Conservation (phyloP, 139 green algal genomes). For the Coccomyxa sp. region DNA sequence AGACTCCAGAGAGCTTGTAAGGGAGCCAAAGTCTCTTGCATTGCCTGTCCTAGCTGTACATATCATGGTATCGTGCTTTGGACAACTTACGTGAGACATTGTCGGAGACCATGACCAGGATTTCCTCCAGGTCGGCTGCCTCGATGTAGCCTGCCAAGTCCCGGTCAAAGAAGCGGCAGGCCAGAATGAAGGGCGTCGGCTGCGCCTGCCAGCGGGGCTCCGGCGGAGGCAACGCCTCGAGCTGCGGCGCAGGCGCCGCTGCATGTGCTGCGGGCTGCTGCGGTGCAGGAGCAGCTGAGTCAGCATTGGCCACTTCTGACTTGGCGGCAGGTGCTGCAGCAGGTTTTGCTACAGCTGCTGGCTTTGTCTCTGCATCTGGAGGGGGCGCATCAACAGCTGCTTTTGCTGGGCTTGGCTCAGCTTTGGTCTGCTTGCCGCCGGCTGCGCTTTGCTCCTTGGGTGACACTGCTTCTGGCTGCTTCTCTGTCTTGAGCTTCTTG, state of each 20-base stretch:
- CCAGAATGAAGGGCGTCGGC: slow-evolving; percentile 29
- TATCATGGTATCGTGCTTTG: background rate
- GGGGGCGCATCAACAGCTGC: no score
- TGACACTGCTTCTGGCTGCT: no score
- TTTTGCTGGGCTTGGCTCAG: no score
- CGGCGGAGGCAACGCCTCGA: background rate
- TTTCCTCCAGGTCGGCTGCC: slow-evolving; percentile 57
- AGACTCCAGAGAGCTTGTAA: no score
- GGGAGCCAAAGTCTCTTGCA: background rate
- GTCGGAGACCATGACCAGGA: slow-evolving; percentile 44
- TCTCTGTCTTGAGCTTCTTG: no score
- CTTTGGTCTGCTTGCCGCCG: no score
- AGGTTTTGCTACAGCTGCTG: background rate
- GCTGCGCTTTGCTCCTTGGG: no score
- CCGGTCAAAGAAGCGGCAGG: slow-evolving; percentile 50
- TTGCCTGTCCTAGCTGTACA: no score
- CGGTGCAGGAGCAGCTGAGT: slow-evolving; percentile 13
- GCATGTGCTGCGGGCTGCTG: background rate
- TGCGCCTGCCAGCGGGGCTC: background rate
- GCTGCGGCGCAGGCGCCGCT: background rate
- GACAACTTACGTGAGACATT: slow-evolving; percentile 39
- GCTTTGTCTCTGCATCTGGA: background rate
- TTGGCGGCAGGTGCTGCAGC: background rate
- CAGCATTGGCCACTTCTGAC: background rate
- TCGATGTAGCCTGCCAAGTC: slow-evolving; percentile 43